A percentile compares a stretch with the other conserved stretches of the same genome.
Evolutionary conservation across 139 green algal species (phyloP).

Genomic region (Tetradesmus lagerheimii): DNA sequence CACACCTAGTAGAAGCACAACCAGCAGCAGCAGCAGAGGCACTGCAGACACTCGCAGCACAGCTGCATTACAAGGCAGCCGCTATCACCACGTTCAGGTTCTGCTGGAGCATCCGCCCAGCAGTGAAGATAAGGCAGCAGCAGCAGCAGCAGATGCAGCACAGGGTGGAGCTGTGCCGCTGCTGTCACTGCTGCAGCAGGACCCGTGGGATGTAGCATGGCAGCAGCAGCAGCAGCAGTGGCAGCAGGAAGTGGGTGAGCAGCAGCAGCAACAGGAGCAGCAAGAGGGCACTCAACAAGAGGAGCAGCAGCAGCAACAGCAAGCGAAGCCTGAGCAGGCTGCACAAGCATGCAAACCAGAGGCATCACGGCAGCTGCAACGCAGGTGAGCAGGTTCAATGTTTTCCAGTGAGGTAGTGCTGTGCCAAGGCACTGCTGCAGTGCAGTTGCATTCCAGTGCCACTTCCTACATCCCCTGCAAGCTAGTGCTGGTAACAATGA

Average conservation of each 20-base stretch:
- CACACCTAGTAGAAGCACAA: not conserved
- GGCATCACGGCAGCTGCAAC: not conserved
- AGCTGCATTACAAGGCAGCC: not conserved
- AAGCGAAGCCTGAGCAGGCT: not conserved
- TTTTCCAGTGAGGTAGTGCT: too few relatives aligned
- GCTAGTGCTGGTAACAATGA: too few relatives aligned
- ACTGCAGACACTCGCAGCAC: not conserved
- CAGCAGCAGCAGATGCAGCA: not conserved
- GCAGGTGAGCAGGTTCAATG: not conserved
- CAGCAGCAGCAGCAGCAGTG: conserved; percentile 29
- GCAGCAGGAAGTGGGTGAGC: not conserved
- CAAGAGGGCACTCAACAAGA: not conserved
- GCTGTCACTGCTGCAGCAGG: conserved; percentile 21
- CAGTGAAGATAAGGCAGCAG: not conserved
- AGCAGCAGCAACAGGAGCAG: conserved; percentile 8
- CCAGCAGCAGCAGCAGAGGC: not conserved
- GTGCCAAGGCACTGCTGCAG: too few relatives aligned
- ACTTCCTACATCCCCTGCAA: too few relatives aligned
- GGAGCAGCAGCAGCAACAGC: not conserved
- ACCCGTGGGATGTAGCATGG: not conserved
- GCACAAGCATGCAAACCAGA: not conserved
- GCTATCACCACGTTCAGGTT: not conserved
- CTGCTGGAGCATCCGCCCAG: not conserved
- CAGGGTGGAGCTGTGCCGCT: not conserved
- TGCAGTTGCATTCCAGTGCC: too few relatives aligned